Conservation (phyloP, 805 yeast species). For the Kregervanrija pseudodelftensis region DNA sequence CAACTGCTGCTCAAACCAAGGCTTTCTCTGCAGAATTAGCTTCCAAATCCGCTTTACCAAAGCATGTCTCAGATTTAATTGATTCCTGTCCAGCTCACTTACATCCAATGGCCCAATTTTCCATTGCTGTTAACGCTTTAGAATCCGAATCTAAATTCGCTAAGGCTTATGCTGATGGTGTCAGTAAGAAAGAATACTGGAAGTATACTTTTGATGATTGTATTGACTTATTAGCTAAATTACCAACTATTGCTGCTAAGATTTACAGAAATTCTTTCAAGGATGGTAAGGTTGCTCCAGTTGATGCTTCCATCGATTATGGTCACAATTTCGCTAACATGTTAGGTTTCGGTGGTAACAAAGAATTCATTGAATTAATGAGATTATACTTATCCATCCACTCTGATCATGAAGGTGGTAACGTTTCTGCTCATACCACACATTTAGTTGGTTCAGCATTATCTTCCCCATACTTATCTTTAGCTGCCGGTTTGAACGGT, state of each 20-base stretch:
- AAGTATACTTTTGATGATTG: constrained; percentile 76
- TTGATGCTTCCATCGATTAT: constrained; percentile 54
- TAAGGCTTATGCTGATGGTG: constrained; percentile 80
- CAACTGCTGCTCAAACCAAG: constrained; percentile 62
- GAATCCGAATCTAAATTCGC: constrained; percentile 80
- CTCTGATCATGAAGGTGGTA: constrained; percentile 89
- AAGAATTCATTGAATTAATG: constrained; percentile 71
- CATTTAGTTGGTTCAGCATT: constrained; percentile 81
- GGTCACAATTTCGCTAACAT: constrained; percentile 54
- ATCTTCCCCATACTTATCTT: constrained; percentile 69
- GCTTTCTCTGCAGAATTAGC: constrained; percentile 72
- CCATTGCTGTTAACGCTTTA: constrained; percentile 74
- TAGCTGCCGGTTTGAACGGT: constrained; percentile 80
- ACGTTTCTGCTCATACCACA: constrained; percentile 81
- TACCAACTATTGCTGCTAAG: constrained; percentile 75
- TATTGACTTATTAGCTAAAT: constrained; percentile 70
- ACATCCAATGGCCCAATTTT: constrained; percentile 89
- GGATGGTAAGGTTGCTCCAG: constrained; percentile 59
- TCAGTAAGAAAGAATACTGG: constrained; percentile 79
- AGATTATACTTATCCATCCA: constrained; percentile 77
- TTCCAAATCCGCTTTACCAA: constrained; percentile 70
- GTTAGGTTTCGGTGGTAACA: constrained; percentile 53
- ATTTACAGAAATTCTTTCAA: constrained; percentile 80
- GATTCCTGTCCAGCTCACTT: constrained; percentile 69
- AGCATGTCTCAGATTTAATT: constrained; percentile 64